These are phyloP conservation scores for Rhynchosporium agropyri DNA, from an alignment of 2,329 filamentous ascomycete genomes.

Conservation along the genomic window DNA sequence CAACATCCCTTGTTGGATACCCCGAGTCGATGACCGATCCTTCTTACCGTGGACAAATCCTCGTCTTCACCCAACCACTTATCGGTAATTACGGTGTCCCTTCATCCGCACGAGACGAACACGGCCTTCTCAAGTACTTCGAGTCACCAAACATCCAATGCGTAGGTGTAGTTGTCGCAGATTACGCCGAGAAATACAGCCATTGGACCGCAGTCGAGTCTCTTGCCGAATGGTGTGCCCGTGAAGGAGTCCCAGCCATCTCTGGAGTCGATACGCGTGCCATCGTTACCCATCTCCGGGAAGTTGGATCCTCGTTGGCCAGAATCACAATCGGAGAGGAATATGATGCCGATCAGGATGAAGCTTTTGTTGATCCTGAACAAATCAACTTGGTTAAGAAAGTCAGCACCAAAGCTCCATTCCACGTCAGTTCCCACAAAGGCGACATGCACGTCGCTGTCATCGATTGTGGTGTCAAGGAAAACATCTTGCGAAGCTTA, in stretches of 20 bases:
- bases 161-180: conserved; percentile 91
- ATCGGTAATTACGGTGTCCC: conserved; percentile 99
- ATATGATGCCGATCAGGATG: conserved; percentile 97
- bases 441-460: conserved; percentile 90
- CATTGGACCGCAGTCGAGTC: conserved; percentile 99
- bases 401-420: conserved; percentile 97
- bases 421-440: conserved; percentile 84
- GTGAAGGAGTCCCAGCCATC: conserved; percentile 94
- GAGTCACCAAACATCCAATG: conserved; percentile 98
- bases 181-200: conserved; percentile 91
- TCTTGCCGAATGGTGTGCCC: conserved; percentile 89
- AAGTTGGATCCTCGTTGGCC: conserved; percentile 94
- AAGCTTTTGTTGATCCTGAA: conserved; percentile 91
- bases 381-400: conserved; percentile 96
- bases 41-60: conserved; percentile 89
- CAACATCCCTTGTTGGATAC: conserved; percentile 95
- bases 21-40: conserved; percentile 92
- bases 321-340: conserved; percentile 94
- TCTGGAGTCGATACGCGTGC: conserved; percentile 95
- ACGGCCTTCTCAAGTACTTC: conserved; percentile 94
- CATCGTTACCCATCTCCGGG: conserved; percentile 93
- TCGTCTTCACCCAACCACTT: conserved; percentile 96
- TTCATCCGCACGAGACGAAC: conserved; percentile 79
- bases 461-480: conserved; percentile 98
- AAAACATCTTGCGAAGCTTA: conserved; percentile 96